Conservation (phyloP, 192 early-diverging fungal species). For the Oehlia diaphana region DNA sequence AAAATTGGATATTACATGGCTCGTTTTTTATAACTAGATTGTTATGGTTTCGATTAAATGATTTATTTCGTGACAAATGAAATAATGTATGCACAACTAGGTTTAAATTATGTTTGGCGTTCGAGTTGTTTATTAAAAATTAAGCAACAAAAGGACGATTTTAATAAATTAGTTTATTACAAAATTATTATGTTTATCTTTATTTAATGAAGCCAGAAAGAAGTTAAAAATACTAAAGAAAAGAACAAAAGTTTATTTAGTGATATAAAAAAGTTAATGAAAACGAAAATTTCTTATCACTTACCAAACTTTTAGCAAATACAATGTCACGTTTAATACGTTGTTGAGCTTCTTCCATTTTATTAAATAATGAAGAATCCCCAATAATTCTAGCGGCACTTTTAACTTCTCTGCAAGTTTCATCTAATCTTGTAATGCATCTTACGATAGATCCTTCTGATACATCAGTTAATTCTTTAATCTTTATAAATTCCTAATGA, state of each 20-base stretch:
- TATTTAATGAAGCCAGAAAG: too few species aligned
- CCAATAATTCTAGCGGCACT: conserved; percentile 88
- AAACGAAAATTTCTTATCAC: neutral
- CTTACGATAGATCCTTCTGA: conserved; percentile 94
- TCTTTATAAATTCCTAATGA: conserved; percentile 70
- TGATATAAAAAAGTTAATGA: neutral
- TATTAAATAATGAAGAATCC: conserved; percentile 80
- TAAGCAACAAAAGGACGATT: too few species aligned
- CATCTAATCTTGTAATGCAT: conserved; percentile 89
- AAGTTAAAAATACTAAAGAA: neutral
- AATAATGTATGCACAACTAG: too few species aligned
- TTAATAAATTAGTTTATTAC: too few species aligned
- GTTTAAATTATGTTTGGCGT: too few species aligned
- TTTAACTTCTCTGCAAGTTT: conserved; percentile 87
- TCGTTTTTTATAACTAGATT: too few species aligned
- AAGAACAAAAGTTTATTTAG: neutral
- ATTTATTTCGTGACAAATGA: too few species aligned
- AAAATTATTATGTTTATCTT: too few species aligned
- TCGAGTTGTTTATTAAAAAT: too few species aligned
- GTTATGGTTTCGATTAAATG: too few species aligned
- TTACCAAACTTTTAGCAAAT: conserved; percentile 85
- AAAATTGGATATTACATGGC: too few species aligned
- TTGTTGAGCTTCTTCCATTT: conserved; percentile 88
- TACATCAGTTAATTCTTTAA: conserved; percentile 90
- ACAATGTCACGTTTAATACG: conserved; percentile 94